Evolutionary conservation across 2,329 filamentous ascomycete species (phyloP).

Genomic region (Aspergillus quadricinctus): DNA sequence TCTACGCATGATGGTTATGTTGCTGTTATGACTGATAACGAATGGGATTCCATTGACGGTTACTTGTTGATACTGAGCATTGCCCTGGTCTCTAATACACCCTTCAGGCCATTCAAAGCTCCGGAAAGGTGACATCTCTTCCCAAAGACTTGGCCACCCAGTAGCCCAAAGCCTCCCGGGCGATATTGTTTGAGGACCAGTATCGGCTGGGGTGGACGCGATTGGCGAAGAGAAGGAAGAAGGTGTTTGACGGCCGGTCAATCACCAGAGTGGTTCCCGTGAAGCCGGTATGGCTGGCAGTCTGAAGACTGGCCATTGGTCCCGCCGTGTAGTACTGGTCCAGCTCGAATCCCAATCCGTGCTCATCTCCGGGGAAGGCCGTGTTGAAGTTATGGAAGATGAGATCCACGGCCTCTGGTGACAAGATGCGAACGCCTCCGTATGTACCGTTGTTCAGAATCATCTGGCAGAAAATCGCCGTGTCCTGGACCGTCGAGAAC

Average conservation of each 20-base stretch:
- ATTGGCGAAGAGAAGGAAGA: slow-evolving; percentile 23
- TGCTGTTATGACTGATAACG: too few relatives aligned
- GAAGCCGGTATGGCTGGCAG: slow-evolving; percentile 24
- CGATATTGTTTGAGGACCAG: slow-evolving; percentile 20
- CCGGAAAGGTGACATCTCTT: slow-evolving; percentile 16
- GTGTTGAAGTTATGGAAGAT: slow-evolving; percentile 33
- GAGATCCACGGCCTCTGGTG: slow-evolving; percentile 24
- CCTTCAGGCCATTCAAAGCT: neutral
- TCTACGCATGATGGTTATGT: too few relatives aligned
- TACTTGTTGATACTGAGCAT: neutral
- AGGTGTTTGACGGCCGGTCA: slow-evolving; percentile 19
- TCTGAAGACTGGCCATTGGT: slow-evolving; percentile 20
- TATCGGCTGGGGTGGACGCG: slow-evolving; percentile 21
- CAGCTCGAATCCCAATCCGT: slow-evolving; percentile 30
- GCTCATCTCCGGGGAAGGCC: slow-evolving; percentile 22
- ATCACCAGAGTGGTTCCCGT: slow-evolving; percentile 25
- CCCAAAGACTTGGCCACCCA: slow-evolving; percentile 19
- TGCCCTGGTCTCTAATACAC: neutral
- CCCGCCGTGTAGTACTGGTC: slow-evolving; percentile 32
- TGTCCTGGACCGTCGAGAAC: slow-evolving; percentile 31
- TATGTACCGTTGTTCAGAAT: slow-evolving; percentile 38
- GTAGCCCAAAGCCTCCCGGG: slow-evolving; percentile 19
- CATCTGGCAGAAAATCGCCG: slow-evolving; percentile 33
- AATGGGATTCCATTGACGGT: too few relatives aligned
- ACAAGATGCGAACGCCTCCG: slow-evolving; percentile 23